Evolutionary conservation across 1,284 basidiomycete genomes (phyloP), one percentile per base, ranked within the genome.

Genomic region (Malassezia pachydermatis): DNA sequence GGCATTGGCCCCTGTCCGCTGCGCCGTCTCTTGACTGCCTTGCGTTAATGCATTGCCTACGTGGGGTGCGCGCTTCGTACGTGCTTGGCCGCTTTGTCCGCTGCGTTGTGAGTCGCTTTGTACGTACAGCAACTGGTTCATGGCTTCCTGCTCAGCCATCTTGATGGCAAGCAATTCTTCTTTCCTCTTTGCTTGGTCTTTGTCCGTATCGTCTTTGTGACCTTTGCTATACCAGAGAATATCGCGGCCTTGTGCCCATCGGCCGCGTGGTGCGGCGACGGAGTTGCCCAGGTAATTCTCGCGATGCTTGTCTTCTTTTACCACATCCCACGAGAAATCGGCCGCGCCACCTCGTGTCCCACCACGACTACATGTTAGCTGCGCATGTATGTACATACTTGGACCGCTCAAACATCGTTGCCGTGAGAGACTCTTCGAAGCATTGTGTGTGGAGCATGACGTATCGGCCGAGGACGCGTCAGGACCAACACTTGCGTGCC

Each of bases 161-260:
- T 71, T 71, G 32, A 71, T 55, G 36, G 42, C 46, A 6, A 56
- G 24, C 23, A 68, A 24, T 50, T 71, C 68, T n/a, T 63, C 36
- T n/a, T 30, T 30, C 35, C 50, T 44, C 23, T 67, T 61, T 0
- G 51, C 55, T 1, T 42, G 23, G 8, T 33, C 47, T 11, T 45
- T 35, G 19, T 32, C n/a, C 41, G 33, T 17, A 23, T 28, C 17
- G 37, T 44, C 40, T 4, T 34, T 17, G 24, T 46, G 50, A 34
- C 65, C 63, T 30, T 63, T 66, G 57, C 63, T 70, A 55, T 69
- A 71, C 68, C 68, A 71, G 24, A 59, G 60, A 44, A 71, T 65
- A 47, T 71, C 68, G 14, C 59, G 49, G 14, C 64, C 64, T 29
- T 64, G 58, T 33, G 64, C 64, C 68, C 68, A 71, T 9, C 68